Conservation (phyloP, 2,329 filamentous ascomycete species). For the Coniochaeta hoffmannii region DNA sequence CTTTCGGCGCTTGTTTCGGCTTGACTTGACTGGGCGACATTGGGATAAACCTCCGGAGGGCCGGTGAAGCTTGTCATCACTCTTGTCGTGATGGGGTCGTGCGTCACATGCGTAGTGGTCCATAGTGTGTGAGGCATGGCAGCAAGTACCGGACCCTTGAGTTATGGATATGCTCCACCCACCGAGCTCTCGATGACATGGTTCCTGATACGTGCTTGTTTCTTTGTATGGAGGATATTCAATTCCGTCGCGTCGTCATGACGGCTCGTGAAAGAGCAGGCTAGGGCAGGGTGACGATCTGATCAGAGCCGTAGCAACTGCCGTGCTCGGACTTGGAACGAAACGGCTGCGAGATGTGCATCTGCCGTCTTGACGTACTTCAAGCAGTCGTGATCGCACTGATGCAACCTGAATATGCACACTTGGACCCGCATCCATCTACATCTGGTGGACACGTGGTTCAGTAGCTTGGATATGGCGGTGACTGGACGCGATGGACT, state of each 20-base stretch:
- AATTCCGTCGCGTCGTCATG: too few species aligned
- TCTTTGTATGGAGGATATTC: too few species aligned
- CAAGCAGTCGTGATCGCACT: neutral
- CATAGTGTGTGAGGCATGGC: neutral
- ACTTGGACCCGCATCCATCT: neutral
- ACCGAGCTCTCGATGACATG: too few species aligned
- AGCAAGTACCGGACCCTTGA: too few species aligned
- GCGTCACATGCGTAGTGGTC: too few species aligned
- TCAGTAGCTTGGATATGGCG: neutral
- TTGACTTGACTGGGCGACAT: neutral
- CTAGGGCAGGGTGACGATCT: neutral
- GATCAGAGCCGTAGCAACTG: neutral
- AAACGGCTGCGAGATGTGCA: neutral
- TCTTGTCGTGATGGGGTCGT: too few species aligned
- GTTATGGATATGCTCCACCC: too few species aligned
- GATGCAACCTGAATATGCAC: neutral
- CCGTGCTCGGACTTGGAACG: neutral
- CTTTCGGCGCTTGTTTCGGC: neutral
- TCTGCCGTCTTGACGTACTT: neutral
- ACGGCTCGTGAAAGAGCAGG: too few species aligned
- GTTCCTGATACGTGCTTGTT: too few species aligned
- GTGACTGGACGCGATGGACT: neutral
- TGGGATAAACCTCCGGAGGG: neutral
- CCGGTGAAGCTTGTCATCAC: neutral
- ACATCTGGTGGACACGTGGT: neutral